Base-by-base conservation (phyloP, 371 early-diverging fungal genomes). In the Mucor indicus region DNA sequence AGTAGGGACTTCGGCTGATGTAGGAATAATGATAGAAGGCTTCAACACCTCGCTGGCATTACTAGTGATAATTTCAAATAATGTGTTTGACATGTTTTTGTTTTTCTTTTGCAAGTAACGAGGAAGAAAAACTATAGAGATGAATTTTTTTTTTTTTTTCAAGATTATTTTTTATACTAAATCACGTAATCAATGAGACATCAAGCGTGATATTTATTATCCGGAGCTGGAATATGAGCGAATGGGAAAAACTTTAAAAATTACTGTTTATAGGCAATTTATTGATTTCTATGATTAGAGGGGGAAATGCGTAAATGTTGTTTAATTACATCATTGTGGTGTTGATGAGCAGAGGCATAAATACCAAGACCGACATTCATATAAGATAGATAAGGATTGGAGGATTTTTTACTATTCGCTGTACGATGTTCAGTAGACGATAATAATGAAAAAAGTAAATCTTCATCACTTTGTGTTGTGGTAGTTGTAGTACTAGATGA, bases 321-420 rank as follows among this genome's bases (percentile, higher is more conserved):
- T n/a, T 65, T 53, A 16, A 75, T 75, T 1, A 75, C 75, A 58
- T 75, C 75, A 19, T 59, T 67, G 24, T 71, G 75, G 38, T 75
- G 75, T 24, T 75, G 75, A 41, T 75, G 75, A 1, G 75, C 75
- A n/a, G 75, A 75, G 13, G 75, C 75, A 55, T 75, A 75, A 7
- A 75, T 69, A 13, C 75, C 75, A 30, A 75, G 36, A 11, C 75
- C 75, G 23, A 75, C 65, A 21, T 70, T 75, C 58, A 62, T 73
- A 30, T 69, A 73, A n/a, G n/a, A n/a, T n/a, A n/a, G n/a, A n/a
- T n/a, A n/a, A n/a, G n/a, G n/a, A n/a, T n/a, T n/a, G n/a, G n/a
- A n/a, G n/a, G n/a, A n/a, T n/a, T n/a, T n/a, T n/a, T n/a, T n/a
- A n/a, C n/a, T n/a, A n/a, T n/a, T n/a, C n/a, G n/a, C n/a, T n/a